Evolutionary conservation across 2,329 filamentous ascomycete genomes (phyloP).

Genomic region (Cytospora piceicola): DNA sequence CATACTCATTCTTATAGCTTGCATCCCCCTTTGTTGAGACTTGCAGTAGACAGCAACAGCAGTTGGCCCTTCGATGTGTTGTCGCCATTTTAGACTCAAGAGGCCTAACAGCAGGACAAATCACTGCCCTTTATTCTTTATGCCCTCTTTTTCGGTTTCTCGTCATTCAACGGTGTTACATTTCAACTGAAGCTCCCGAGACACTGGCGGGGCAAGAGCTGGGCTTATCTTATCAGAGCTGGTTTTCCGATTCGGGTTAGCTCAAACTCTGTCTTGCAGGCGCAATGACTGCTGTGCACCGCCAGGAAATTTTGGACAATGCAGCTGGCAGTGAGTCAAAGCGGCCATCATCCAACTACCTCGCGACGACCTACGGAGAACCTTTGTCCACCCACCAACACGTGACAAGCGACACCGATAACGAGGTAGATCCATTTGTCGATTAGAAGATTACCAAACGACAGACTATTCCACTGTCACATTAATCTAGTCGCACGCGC

Average conservation of each 20-base stretch:
- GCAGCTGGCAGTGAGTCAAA: conserved; percentile 3
- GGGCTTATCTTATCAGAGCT: conserved; percentile 2
- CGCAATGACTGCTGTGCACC: conserved; percentile 1
- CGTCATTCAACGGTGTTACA: too few species aligned
- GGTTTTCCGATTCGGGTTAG: background rate
- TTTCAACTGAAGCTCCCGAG: background rate
- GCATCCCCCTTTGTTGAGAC: too few species aligned
- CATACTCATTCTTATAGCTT: too few species aligned
- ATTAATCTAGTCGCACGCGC: background rate
- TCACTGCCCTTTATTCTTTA: too few species aligned
- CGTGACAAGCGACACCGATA: background rate
- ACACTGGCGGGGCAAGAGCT: background rate
- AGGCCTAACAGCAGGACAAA: too few species aligned
- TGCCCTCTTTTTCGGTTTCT: background rate
- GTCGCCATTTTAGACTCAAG: too few species aligned
- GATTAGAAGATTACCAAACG: background rate
- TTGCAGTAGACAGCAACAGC: too few species aligned
- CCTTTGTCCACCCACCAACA: background rate
- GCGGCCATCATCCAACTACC: conserved; percentile 3
- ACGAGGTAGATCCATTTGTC: background rate
- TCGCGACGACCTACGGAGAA: background rate
- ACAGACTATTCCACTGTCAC: background rate
- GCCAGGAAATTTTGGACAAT: conserved; percentile 3
- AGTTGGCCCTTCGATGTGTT: too few species aligned
- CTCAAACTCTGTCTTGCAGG: background rate